Percentiles rank a stretch among this genome's conserved stretches.
Conservation (phyloP, 2,329 filamentous ascomycete genomes). For the Epichloe sibirici region DNA sequence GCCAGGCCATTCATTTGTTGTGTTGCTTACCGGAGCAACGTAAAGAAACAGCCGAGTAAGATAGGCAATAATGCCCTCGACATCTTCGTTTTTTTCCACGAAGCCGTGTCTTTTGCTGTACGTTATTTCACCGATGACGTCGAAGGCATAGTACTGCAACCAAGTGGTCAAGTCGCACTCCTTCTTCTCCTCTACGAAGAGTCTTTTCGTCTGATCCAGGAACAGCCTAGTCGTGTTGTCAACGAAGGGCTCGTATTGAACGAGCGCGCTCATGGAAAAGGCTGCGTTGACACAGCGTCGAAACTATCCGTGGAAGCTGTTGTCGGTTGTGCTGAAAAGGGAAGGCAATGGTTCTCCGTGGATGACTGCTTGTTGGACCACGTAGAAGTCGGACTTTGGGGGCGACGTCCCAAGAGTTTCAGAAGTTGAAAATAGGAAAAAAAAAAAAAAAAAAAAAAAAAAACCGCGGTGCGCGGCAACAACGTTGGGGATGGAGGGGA, state of each 20-base stretch:
- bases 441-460: too few species aligned
- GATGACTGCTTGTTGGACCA: not conserved
- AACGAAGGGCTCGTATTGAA: not conserved
- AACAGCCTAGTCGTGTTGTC: not conserved
- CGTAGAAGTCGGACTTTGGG: not conserved
- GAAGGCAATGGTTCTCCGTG: not conserved
- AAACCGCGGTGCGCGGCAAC: not conserved
- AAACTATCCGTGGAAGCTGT: not conserved
- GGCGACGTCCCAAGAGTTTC: not conserved
- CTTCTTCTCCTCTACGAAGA: not conserved
- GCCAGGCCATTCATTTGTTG: not conserved
- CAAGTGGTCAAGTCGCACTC: conserved; percentile 43
- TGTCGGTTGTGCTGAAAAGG: not conserved
- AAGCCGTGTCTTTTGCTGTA: conserved; percentile 28
- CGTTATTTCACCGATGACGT: conserved; percentile 39
- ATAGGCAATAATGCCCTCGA: conserved; percentile 25
- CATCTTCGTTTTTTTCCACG: conserved; percentile 31
- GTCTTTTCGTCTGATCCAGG: not conserved
- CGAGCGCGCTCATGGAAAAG: not conserved
- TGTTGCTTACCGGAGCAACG: conserved; percentile 11
- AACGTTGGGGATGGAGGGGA: not conserved
- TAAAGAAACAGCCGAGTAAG: conserved; percentile 7
- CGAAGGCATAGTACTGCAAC: conserved; percentile 36
- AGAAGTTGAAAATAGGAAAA: too few species aligned
- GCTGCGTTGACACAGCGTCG: not conserved